phyloP scores from a whole-genome alignment of 305 asterid species.

The Solanum hybrid region DNA sequence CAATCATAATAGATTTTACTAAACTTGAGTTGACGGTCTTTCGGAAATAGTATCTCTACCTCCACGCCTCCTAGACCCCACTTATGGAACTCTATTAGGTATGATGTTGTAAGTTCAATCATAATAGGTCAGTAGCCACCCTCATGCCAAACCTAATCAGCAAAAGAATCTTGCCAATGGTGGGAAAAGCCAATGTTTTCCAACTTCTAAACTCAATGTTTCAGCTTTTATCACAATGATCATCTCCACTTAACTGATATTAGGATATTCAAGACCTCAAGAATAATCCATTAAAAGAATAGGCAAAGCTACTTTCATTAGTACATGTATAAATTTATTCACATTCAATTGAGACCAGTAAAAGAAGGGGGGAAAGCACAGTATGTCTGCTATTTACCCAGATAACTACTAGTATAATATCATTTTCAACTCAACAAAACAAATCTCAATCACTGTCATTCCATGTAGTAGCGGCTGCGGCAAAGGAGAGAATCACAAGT shows the following conservation, averaged over 20 bases:
- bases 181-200: background rate
- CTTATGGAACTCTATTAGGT: background rate
- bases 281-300: background rate
- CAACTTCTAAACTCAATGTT: background rate
- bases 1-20: background rate
- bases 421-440: slow-evolving; percentile 5
- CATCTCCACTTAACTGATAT: background rate
- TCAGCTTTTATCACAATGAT: background rate
- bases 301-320: background rate
- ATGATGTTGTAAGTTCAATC: background rate
- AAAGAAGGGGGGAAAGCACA: background rate
- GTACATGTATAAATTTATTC: background rate
- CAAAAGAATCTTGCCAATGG: background rate
- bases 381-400: background rate
- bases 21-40: background rate
- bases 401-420: background rate
- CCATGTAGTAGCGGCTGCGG: background rate
- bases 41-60: background rate
- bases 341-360: background rate
- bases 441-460: background rate
- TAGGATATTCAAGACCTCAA: background rate
- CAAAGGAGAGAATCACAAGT: slow-evolving; percentile 9
- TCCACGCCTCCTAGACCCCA: background rate
- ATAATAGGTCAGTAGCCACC: background rate
- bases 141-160: background rate